phyloP scores from a whole-genome alignment of 345 rosid species.

The Eutrema yunnanense region DNA sequence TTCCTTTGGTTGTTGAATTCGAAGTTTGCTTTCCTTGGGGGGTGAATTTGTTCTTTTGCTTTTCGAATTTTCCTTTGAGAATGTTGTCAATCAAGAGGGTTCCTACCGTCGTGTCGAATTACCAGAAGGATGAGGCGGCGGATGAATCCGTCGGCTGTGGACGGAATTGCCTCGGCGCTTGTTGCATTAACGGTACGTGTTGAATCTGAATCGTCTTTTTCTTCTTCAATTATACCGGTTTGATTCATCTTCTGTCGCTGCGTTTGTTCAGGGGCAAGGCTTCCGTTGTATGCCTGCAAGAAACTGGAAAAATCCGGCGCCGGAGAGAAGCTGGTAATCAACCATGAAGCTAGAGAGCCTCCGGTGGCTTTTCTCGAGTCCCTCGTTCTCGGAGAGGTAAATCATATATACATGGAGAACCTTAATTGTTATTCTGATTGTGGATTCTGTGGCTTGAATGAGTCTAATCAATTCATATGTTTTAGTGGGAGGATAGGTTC shows the following conservation, averaged over 20 bases:
- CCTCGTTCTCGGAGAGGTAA: slow-evolving; percentile 86
- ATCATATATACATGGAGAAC: neutral
- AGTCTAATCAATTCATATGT: neutral
- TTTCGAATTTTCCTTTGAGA: neutral
- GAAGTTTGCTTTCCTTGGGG: neutral
- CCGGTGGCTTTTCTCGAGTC: slow-evolving; percentile 82
- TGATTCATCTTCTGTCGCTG: neutral
- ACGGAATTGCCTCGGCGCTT: slow-evolving; percentile 76
- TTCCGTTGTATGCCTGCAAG: slow-evolving; percentile 81
- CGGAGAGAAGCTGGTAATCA: slow-evolving; percentile 4
- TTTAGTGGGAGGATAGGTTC: slow-evolving; percentile 88
- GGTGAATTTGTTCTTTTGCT: neutral
- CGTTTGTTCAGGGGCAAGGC: slow-evolving; percentile 56
- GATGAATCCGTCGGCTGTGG: slow-evolving; percentile 69
- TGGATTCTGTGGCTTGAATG: neutral
- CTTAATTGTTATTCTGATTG: neutral
- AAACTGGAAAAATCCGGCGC: slow-evolving; percentile 34
- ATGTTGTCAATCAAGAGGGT: slow-evolving; percentile 65
- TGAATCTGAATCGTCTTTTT: neutral
- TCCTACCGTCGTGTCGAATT: slow-evolving; percentile 93
- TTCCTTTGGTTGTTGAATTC: neutral
- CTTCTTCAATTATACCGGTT: neutral
- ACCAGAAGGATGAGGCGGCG: slow-evolving; percentile 78
- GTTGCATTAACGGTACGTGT: slow-evolving; percentile 73
- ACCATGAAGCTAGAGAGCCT: slow-evolving; percentile 36